Conservation (phyloP, 2,329 filamentous ascomycete genomes). For the Colletotrichum lindemuthianum region DNA sequence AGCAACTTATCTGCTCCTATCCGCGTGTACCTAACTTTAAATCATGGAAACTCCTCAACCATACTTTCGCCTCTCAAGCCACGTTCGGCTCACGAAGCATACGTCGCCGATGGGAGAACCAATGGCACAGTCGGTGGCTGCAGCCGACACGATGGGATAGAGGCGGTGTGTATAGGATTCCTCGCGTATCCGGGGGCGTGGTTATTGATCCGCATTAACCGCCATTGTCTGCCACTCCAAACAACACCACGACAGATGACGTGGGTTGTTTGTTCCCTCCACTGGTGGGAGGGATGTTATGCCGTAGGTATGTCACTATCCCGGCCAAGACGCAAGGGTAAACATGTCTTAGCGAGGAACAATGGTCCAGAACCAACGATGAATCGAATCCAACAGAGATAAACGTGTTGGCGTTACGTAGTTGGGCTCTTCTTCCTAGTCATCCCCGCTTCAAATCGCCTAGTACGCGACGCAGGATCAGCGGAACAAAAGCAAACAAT, state of each 20-base stretch:
- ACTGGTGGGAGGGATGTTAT: neutral
- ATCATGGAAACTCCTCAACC: neutral
- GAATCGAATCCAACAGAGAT: neutral
- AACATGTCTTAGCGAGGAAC: too few relatives aligned
- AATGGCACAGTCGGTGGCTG: neutral
- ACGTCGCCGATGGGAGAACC: neutral
- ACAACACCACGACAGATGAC: neutral
- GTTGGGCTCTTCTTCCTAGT: neutral
- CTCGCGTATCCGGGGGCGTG: too few relatives aligned
- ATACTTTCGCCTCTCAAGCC: neutral
- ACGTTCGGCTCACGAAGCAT: slow-evolving; percentile 9
- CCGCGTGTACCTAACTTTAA: neutral
- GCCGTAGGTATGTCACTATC: too few relatives aligned
- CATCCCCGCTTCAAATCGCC: neutral
- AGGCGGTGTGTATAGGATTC: too few relatives aligned
- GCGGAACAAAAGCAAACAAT: slow-evolving; percentile 3
- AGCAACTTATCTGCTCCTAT: neutral
- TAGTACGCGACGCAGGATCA: neutral
- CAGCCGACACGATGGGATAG: too few relatives aligned
- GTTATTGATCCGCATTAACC: neutral
- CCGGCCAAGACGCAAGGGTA: too few relatives aligned
- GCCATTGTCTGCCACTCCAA: neutral
- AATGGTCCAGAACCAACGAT: too few relatives aligned
- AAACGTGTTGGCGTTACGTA: neutral
- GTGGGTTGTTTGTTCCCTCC: neutral